These are phyloP conservation scores for Myxozyma vanderwaltii DNA, from an alignment of 805 yeast species.

Conservation along the genomic window DNA sequence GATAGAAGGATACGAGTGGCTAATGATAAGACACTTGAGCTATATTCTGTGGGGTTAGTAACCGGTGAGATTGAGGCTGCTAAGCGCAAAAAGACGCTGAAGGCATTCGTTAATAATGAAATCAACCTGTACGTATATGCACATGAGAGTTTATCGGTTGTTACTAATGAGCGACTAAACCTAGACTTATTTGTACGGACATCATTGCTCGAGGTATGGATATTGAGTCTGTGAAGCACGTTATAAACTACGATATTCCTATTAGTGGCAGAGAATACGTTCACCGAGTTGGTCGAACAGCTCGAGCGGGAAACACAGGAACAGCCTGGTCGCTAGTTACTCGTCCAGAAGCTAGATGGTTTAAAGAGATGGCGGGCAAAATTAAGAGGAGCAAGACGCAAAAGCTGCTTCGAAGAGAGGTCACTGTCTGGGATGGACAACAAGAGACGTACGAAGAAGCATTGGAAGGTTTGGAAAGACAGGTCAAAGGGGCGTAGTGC, in stretches of 20 bases:
- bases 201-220: conserved; percentile 96
- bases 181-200: conserved; percentile 72
- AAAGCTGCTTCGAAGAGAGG: conserved; percentile 37
- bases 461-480: conserved; percentile 49
- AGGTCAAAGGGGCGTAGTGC: conserved; percentile 37
- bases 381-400: conserved; percentile 35
- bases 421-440: conserved; percentile 44
- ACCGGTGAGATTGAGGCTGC: conserved; percentile 46
- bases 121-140: conserved; percentile 46
- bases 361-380: conserved; percentile 37
- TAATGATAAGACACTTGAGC: conserved; percentile 14
- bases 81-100: conserved; percentile 59
- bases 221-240: conserved; percentile 66
- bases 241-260: conserved; percentile 90
- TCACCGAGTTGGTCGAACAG: conserved; percentile 96
- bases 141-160: too few species aligned
- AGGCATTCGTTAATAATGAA: conserved; percentile 58
- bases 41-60: conserved; percentile 38
- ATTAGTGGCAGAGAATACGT: conserved; percentile 86
- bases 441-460: conserved; percentile 50
- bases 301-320: conserved; percentile 85
- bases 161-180: too few species aligned
- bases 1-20: conserved; percentile 35
- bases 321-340: conserved; percentile 76
- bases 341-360: conserved; percentile 67